Evolutionary conservation across 768 basidiomycete species (phyloP), one percentile per base, ranked within the genome.

Genomic region (Grammothele lineata): DNA sequence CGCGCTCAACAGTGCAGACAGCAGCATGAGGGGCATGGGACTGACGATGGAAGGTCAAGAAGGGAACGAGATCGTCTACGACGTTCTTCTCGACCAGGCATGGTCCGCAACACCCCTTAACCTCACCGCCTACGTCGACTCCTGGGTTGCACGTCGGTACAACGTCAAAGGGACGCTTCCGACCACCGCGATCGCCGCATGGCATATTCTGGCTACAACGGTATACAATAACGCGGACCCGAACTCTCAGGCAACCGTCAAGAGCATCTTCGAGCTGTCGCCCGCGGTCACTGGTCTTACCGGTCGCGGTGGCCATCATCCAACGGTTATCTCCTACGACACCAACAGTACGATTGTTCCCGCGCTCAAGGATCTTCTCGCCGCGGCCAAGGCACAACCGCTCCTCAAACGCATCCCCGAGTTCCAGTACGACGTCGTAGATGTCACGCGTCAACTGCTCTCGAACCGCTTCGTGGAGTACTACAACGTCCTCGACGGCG

Each of bases 11-110:
- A 40, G 57, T 1, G 52, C 61, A 27, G 65, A 58, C 19, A 57
- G 59, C 45, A 62, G 67, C 12, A 70, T 71, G 68, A 60, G 62
- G 21, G 70, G 70, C 3, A 57, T 71, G 41, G 70, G 70, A 2
- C 51, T 71, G 47, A 67, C 69, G 1, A 67, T 65, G 40, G 69
- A 71, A 38, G 69, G 70, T 4, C 61, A 68, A 40, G 70, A 71
- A 45, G 70, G 70, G n/a, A 71, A 71, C 49, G 70, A 71, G 61
- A 65, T 71, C 32, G 57, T 70, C n/a, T 71, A 71, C 38, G 67
- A 70, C 40, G 50, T 71, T 21, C 58, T 71, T 3, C 62, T 71
- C 32, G 69, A 71, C 53, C 70, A 71, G 43, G 70, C 69, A 1
- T 71, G 70, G 70, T 71, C 67, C 3, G 40, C 63, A 2, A 58